These are phyloP conservation scores for Kwoniella sp. DNA, from an alignment of 768 basidiomycete species.

Conservation along the genomic window DNA sequence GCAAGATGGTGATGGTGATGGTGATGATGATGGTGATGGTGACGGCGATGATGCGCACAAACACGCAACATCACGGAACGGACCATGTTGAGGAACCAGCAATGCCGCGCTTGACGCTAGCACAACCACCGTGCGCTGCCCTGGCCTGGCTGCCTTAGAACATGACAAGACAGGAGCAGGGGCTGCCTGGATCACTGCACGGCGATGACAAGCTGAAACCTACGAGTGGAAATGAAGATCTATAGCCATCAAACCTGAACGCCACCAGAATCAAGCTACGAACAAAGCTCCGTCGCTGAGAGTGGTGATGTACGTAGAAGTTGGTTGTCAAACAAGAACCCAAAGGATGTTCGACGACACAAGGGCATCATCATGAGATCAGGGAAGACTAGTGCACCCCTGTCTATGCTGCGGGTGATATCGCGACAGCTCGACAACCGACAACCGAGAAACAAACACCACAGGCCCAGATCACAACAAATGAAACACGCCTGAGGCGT, in stretches of 20 bases:
- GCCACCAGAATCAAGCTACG: background rate
- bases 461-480: too few species aligned
- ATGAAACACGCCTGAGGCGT: too few species aligned
- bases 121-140: background rate
- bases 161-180: too few species aligned
- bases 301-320: background rate
- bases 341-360: too few species aligned
- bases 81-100: background rate
- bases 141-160: too few species aligned
- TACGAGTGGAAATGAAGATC: background rate
- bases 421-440: background rate
- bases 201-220: too few species aligned
- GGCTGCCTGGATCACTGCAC: background rate
- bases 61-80: background rate
- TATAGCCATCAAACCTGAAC: background rate
- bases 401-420: background rate
- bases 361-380: background rate
- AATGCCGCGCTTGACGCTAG: too few species aligned
- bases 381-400: background rate
- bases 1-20: too few species aligned
- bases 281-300: background rate
- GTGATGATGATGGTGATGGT: background rate
- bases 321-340: background rate
- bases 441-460: too few species aligned
- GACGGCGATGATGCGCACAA: constrained; percentile 1